phyloP scores from a whole-genome alignment of 2,329 filamentous ascomycete species.

The Apiospora arundinis region DNA sequence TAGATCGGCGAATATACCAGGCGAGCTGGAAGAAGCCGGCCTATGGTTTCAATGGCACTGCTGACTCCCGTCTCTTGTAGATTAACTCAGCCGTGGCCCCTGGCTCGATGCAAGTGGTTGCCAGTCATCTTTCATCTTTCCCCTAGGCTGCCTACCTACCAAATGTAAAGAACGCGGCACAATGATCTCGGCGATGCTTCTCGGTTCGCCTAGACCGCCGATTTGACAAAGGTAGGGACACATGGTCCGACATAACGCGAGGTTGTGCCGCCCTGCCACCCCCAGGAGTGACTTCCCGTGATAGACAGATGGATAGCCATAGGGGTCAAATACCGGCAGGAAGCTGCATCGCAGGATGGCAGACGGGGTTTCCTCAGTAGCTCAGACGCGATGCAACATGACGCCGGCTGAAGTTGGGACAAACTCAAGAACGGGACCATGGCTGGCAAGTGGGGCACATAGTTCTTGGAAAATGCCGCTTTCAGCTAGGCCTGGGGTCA shows the following conservation, averaged over 20 bases:
- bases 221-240: neutral
- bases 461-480: neutral
- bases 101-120: constrained; percentile 5
- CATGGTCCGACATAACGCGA: neutral
- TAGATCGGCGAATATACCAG: neutral
- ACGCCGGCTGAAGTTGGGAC: neutral
- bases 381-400: neutral
- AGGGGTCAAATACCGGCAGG: neutral
- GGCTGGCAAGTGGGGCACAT: neutral
- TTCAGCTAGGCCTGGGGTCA: constrained; percentile 4
- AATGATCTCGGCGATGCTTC: neutral
- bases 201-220: neutral
- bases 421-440: neutral
- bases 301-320: neutral
- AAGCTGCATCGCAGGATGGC: neutral
- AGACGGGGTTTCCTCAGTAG: neutral
- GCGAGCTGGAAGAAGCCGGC: neutral
- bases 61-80: neutral
- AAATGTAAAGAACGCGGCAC: neutral
- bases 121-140: neutral
- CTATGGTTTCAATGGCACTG: neutral
- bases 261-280: neutral
- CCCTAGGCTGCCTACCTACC: neutral
- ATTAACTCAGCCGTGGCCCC: neutral
- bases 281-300: neutral